Conservation (phyloP, 768 basidiomycete species). For the Rhodotorula graminis region DNA sequence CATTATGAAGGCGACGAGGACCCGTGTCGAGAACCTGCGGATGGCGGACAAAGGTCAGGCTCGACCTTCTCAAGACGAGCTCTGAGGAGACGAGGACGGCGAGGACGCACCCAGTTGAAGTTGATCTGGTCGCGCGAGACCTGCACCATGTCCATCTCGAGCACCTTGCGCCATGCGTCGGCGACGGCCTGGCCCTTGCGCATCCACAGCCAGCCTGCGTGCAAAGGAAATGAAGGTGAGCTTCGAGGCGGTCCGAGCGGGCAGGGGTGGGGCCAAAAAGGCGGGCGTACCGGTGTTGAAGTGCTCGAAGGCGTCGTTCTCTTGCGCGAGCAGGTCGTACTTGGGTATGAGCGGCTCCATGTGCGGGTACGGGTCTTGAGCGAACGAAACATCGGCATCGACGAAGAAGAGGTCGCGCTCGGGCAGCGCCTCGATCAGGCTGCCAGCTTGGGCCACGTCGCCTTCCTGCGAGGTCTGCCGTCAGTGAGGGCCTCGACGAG, state of each 20-base stretch:
- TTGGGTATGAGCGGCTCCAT: conserved; percentile 22
- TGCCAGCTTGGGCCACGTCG: conserved; percentile 36
- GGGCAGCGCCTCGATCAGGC: conserved; percentile 25
- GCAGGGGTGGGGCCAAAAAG: too few species aligned
- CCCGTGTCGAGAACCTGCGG: conserved; percentile 18
- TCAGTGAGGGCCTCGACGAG: too few species aligned
- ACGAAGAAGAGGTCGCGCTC: conserved; percentile 35
- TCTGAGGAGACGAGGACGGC: neutral
- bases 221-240: too few species aligned
- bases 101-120: conserved; percentile 22
- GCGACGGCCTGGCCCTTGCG: neutral
- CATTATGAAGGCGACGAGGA: neutral
- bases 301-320: conserved; percentile 21
- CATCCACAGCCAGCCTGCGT: conserved; percentile 31
- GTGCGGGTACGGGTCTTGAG: conserved; percentile 23
- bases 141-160: conserved; percentile 12
- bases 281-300: conserved; percentile 14
- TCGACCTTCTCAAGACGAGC: too few species aligned
- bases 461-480: neutral
- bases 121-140: conserved; percentile 22
- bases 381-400: conserved; percentile 32
- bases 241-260: too few species aligned
- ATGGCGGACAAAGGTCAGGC: neutral
- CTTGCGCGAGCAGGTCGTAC: conserved; percentile 24
- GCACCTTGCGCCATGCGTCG: conserved; percentile 23